These are phyloP conservation scores for Recurvomyces mirabilis DNA, from an alignment of 495 filamentous ascomycete species.

Conservation along the genomic window DNA sequence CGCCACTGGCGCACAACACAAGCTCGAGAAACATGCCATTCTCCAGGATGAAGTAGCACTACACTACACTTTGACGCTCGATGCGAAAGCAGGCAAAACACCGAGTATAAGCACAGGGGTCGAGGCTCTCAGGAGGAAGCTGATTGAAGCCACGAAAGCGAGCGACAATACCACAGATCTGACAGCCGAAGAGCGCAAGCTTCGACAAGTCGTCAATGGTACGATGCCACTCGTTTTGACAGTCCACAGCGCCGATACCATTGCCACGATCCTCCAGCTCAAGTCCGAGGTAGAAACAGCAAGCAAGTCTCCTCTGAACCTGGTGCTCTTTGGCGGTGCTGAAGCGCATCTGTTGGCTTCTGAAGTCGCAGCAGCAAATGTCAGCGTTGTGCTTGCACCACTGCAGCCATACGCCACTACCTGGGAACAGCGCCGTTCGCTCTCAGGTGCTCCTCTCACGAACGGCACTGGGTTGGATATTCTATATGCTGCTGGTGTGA, in stretches of 20 bases:
- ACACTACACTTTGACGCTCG: conserved; percentile 30
- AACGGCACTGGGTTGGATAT: conserved; percentile 39
- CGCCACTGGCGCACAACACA: conserved; percentile 33
- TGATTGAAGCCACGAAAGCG: conserved; percentile 17
- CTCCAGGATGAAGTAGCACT: conserved; percentile 35
- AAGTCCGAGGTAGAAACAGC: conserved; percentile 22
- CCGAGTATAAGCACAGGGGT: conserved; percentile 19
- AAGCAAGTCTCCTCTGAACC: neutral
- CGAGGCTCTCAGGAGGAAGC: conserved; percentile 15
- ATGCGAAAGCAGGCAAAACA: conserved; percentile 19
- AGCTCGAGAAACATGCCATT: conserved; percentile 32
- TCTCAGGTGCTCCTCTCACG: conserved; percentile 25
- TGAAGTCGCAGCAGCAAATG: conserved; percentile 17
- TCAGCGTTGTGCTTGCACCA: conserved; percentile 23
- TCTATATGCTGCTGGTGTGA: conserved; percentile 36
- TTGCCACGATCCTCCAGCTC: conserved; percentile 21
- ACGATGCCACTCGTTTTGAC: conserved; percentile 18
- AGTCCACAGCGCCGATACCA: conserved; percentile 25
- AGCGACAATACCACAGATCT: conserved; percentile 1
- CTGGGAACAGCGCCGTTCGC: conserved; percentile 25
- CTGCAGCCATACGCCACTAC: conserved; percentile 16
- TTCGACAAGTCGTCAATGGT: conserved; percentile 19
- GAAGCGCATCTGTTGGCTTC: conserved; percentile 23
- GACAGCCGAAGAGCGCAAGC: conserved; percentile 13
- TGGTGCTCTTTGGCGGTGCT: conserved; percentile 23